A percentile compares a stretch with the other conserved stretches of the same genome.
phyloP scores from a whole-genome alignment of 306 rosid species.

The Cicer cuneatum region DNA sequence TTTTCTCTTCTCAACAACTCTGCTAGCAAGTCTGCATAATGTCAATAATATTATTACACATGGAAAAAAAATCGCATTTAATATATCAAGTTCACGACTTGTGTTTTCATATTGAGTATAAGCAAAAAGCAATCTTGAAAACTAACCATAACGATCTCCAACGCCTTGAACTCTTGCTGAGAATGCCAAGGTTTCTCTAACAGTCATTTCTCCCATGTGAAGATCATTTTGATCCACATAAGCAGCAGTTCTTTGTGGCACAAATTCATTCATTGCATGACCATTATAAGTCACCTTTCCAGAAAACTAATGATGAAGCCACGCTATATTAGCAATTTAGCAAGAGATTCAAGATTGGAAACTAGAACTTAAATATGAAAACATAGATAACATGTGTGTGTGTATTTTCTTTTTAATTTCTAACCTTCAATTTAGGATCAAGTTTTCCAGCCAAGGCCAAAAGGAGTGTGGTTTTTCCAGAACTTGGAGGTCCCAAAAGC shows the following conservation, averaged over 20 bases:
- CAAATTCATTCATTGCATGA: conserved; percentile 73
- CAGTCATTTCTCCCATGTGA: conserved; percentile 77
- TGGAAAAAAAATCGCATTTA: not conserved
- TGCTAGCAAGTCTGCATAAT: conserved; percentile 59
- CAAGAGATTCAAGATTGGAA: not conserved
- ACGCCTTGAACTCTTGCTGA: conserved; percentile 91
- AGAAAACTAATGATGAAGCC: conserved; percentile 51
- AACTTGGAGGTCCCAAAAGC: conserved; percentile 87
- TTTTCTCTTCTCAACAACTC: conserved; percentile 74
- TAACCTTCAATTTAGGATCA: conserved; percentile 66
- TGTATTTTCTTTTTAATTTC: conserved; percentile 3
- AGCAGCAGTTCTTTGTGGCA: conserved; percentile 78
- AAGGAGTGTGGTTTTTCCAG: conserved; percentile 82
- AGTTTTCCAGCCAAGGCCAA: conserved; percentile 81
- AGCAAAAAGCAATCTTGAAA: not conserved
- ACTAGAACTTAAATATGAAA: not conserved
- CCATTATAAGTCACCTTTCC: conserved; percentile 73
- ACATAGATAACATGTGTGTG: not conserved
- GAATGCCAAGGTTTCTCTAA: conserved; percentile 82
- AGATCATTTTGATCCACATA: conserved; percentile 80
- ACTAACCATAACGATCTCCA: conserved; percentile 70
- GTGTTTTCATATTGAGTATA: not conserved
- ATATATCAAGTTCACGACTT: not conserved
- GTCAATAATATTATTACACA: not conserved
- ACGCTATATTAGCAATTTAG: not conserved